Percentiles rank a stretch among this genome's conserved stretches.
Evolutionary conservation across 2,329 filamentous ascomycete genomes (phyloP).

Genomic region (Peltaster fructicola): DNA sequence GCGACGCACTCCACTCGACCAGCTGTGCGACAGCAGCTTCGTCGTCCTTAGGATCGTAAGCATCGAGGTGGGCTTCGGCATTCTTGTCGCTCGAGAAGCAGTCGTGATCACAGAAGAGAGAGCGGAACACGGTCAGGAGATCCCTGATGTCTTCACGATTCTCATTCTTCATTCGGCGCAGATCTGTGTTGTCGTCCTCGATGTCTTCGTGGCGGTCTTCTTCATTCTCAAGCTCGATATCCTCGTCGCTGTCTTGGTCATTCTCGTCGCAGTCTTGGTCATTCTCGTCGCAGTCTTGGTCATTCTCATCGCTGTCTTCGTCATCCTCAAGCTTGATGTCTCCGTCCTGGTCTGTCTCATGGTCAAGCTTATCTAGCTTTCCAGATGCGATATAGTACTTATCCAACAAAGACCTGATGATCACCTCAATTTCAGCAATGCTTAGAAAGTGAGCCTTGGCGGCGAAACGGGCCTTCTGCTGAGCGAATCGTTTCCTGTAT

Average conservation of each 20-base stretch:
- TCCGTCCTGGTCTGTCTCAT: too few species aligned
- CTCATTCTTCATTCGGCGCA: not conserved
- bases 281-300: constrained; percentile 1
- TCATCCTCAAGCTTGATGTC: not conserved
- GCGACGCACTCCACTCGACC: constrained; percentile 1
- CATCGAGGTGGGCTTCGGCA: constrained; percentile 2
- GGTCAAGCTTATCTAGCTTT: too few species aligned
- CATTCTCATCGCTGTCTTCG: constrained; percentile 1
- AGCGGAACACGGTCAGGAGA: constrained; percentile 3
- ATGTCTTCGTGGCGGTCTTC: constrained; percentile 1
- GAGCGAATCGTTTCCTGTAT: constrained; percentile 3
- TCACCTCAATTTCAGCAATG: constrained; percentile 2
- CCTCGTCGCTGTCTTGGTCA: constrained; percentile 1
- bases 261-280: constrained; percentile 1
- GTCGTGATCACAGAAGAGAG: constrained; percentile 7
- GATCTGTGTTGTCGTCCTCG: constrained; percentile 1
- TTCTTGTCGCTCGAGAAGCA: constrained; percentile 1
- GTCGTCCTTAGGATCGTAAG: constrained; percentile 1
- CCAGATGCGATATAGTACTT: constrained; percentile 5
- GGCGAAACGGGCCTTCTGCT: constrained; percentile 7
- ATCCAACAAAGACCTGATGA: constrained; percentile 3
- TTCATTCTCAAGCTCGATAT: constrained; percentile 3
- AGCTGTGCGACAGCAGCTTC: not conserved
- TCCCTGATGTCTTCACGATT: not conserved
- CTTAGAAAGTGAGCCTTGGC: constrained; percentile 9